Percentiles rank a stretch among this genome's conserved stretches.
These are phyloP conservation scores for Citrus sinensis DNA, from an alignment of 345 rosid species.

Conservation along the genomic window DVS_A1.0 CM039161.1:23527501-23528000, in stretches of 20 bases:
- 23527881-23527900: neutral
- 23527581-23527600: slow-evolving; percentile 55
- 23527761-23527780: neutral
- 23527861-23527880: too few species aligned
- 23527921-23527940: neutral
- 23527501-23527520: slow-evolving; percentile 72
- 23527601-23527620: neutral
- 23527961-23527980: neutral
- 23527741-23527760: neutral
- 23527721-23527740: neutral
- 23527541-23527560: slow-evolving; percentile 61
- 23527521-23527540: slow-evolving; percentile 62
- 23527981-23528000: too few species aligned
- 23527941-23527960: neutral
- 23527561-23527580: slow-evolving; percentile 89
- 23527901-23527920: too few species aligned
- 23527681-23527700: neutral
- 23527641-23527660: neutral
- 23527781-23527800: neutral
- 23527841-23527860: neutral
- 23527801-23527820: neutral
- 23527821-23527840: neutral
- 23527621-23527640: neutral
- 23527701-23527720: neutral
- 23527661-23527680: neutral